These are phyloP conservation scores for Clarireedia paspali DNA, from an alignment of 2,329 filamentous ascomycete species.

Conservation along the genomic window DNA sequence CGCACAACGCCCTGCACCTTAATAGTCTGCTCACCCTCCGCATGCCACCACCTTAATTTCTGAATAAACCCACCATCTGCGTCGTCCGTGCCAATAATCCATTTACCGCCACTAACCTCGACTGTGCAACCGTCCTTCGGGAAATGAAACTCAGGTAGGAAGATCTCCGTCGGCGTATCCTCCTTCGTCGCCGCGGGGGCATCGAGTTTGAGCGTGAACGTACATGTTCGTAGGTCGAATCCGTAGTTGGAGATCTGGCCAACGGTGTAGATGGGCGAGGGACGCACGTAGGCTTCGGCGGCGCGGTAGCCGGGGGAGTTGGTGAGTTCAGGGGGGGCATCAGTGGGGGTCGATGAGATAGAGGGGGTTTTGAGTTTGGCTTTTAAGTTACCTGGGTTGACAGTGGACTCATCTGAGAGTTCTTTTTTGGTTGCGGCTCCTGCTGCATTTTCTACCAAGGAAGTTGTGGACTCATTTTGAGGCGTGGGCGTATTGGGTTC, in stretches of 20 bases:
- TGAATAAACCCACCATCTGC: conserved; percentile 64
- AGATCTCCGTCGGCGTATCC: conserved; percentile 70
- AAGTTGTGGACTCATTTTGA: conserved; percentile 40
- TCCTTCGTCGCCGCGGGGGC: conserved; percentile 52
- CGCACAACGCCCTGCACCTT: conserved; percentile 67
- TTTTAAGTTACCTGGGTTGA: conserved; percentile 72
- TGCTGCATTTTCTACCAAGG: conserved; percentile 33
- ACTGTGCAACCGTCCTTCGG: conserved; percentile 66
- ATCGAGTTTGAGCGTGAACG: conserved; percentile 64
- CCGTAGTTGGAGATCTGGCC: conserved; percentile 64
- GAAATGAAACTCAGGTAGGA: conserved; percentile 88
- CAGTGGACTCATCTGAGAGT: conserved; percentile 44
- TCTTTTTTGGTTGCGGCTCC: conserved; percentile 32
- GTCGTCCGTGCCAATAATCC: conserved; percentile 73
- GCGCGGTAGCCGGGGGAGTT: conserved; percentile 71
- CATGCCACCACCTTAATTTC: conserved; percentile 87
- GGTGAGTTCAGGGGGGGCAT: conserved; percentile 49
- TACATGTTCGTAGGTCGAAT: conserved; percentile 75
- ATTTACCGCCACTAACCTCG: conserved; percentile 77
- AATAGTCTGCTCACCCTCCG: conserved; percentile 72
- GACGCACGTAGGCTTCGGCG: conserved; percentile 87
- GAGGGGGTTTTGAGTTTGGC: conserved; percentile 60
- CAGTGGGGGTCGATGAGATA: conserved; percentile 50
- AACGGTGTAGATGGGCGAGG: conserved; percentile 67
- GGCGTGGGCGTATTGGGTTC: conserved; percentile 41